Base-by-base conservation (phyloP, 2,329 filamentous ascomycete species). In the Exophiala spinifera region DNA sequence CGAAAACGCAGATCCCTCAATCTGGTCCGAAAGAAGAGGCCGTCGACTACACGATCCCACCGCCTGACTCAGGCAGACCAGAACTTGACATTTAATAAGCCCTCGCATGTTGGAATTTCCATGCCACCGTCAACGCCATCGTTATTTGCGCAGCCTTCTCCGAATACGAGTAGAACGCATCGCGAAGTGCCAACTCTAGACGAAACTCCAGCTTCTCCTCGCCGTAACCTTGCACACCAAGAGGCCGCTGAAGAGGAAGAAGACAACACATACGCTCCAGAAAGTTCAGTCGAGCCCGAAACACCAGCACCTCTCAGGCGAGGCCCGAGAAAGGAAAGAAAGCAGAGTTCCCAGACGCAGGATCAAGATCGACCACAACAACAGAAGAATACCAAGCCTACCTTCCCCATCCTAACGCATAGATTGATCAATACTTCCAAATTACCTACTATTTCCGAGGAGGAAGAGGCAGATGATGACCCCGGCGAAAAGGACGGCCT, bases 361-460 rank as follows among this genome's bases (percentile, higher is more conserved):
- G 50, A 59, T 28, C 28, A 10, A 31, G 49, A 15, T 19, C 28
- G 40, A 37, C 14, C 28, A 13, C 36, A 45, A 3, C 19, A 45
- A 17, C 11, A 42, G 14, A 52, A 46, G 19, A 46, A 49, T 46
- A 14, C 45, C 48, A 60, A 42, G 37, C 55, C 53, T 46, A 56
- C 51, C 21, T 63, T 69, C 52, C 67, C 68, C 14, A 63, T 70
- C 10, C 62, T 65, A 20, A 67, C 67, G 15, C 67, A 67, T 44
- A 64, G 66, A 23, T 55, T 66, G 36, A 63, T 61, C 42, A 63
- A 63, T 25, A 15, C 59, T 7, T 52, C 58, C 20, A 45, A 50
- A 49, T 55, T 65, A 13, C 61, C 63, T 13, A 62, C 56, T 4
- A 64, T 65, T 20, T 6, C 37, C 20, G 64, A 64, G 57, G 51